Evolutionary conservation across 345 rosid genomes (phyloP), one percentile per base, ranked within the genome.

Genomic region (Acer saccharum): DNA sequence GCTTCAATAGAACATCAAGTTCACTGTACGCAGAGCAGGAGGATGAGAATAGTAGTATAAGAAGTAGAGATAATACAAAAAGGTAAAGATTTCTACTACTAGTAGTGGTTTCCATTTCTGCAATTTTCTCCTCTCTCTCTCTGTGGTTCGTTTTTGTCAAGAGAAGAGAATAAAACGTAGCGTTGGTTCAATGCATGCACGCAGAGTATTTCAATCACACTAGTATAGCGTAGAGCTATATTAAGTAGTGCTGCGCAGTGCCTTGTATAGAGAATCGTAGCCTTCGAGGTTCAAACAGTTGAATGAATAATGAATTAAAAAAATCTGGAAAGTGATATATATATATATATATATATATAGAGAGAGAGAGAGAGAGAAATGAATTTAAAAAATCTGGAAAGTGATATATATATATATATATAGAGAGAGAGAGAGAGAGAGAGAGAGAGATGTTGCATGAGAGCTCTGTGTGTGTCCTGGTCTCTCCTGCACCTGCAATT

Each of bases 1-100:
- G 87, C 84, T 79, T 89, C 71, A 92, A 77, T 27, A 95, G 93
- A 21, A 82, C 84, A 32, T 90, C 86, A 57, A 87, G 82, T 75
- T 93, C 98, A 76, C 75, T 74, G 85, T 81, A 72, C 2, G 87
- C 83, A 18, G 58, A 79, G 72, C 86, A 84, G 64, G 84, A 84
- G 63, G 78, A 25, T 25, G 80, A 54, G 66, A 72, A 69, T 7
- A 4, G 39, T 35, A 82, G 60, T 29, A 83, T 69, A 18, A 84
- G 63, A 46, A 87, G 10, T 3, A 76, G 62, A 61, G 66, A 29
- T 71, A 83, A 2, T 60, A 60, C 8, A 76, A 67, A 65, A 63
- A 72, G 52, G 48, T 35, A 61, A 71, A 78, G 78, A 32, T 11
- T 41, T 25, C n/a, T 39, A 70, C 65, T 68, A 46, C 17, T 50